Base-by-base conservation (phyloP, 2,329 filamentous ascomycete genomes). In the Aspergillus japonicus region DNA sequence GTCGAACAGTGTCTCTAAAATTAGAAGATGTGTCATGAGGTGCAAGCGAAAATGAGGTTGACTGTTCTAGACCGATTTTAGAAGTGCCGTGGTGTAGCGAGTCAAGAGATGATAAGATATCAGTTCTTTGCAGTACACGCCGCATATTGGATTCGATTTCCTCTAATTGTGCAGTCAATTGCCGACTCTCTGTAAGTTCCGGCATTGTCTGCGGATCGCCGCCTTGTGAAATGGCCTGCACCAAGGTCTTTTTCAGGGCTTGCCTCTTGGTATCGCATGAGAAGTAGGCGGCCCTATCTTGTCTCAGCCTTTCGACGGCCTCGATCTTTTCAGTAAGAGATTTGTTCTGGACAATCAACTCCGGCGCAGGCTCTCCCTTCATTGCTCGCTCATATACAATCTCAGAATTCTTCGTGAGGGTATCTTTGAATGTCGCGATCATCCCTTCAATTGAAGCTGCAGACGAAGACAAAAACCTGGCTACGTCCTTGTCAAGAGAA, bases 311-410 rank as follows among this genome's bases (percentile, higher is more conserved):
- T 49, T 75, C 68, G 54, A 80, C 71, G 5, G 76, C 73, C 50
- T 75, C 69, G 23, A 80, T 76, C 58, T 71, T 75, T 31, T 65
- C 61, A 16, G 71, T 71, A 23, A 79, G 68, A 14, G 57, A 58
- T 55, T 75, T 75, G 60, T 76, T 76, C 58, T 74, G 68, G 3
- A 69, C 58, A 24, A 76, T 66, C 50, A 78, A 52, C 24, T 76
- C 72, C 14, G 72, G 69, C 2, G 69, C 68, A 2, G 68, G 66
- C 55, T 69, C 66, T 4, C 75, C 76, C 57, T 72, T 70, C 69
- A 79, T 73, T 29, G 73, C 70, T 54, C 70, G 67, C 47, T 77
- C 64, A 56, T 75, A 77, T 14, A 77, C 70, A 35, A 71, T 61
- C 49, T 76, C 70, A 1, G 77, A 74, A 55, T 77, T 77, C 31